Evolutionary conservation across 768 basidiomycete genomes (phyloP).

Genomic region (Podaxis mareebaensis): DNA sequence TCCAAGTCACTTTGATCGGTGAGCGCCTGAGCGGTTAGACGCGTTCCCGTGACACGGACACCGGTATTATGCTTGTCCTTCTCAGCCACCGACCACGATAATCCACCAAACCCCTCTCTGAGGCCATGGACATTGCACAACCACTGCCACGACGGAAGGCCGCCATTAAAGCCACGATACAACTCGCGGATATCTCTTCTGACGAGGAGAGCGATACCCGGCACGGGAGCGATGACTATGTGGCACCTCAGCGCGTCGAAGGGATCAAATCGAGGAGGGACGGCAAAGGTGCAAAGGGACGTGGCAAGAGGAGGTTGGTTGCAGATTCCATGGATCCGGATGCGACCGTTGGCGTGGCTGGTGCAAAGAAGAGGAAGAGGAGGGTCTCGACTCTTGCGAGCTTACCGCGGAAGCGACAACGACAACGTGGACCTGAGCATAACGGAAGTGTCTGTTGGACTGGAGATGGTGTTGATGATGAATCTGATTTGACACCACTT

Average conservation of each 20-base stretch:
- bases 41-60: constrained; percentile 10
- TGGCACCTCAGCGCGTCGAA: not conserved
- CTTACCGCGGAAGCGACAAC: constrained; percentile 6
- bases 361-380: not conserved
- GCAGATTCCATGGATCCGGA: not conserved
- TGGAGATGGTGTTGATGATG: not conserved
- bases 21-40: not conserved
- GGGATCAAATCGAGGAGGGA: not conserved
- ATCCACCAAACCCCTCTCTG: not conserved
- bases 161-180: constrained; percentile 9
- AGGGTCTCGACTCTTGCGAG: not conserved
- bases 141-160: constrained; percentile 9
- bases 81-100: constrained; percentile 3
- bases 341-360: not conserved
- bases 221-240: not conserved
- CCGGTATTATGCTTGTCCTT: not conserved
- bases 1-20: not conserved
- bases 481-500: constrained; percentile 12
- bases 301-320: not conserved
- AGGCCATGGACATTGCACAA: constrained; percentile 2
- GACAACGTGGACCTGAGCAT: not conserved
- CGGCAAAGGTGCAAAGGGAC: not conserved
- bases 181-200: constrained; percentile 10
- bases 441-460: not conserved
- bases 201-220: not conserved